Evolutionary conservation across 1,284 basidiomycete species (phyloP).

Genomic region (Boletellus deceptivus): DNA sequence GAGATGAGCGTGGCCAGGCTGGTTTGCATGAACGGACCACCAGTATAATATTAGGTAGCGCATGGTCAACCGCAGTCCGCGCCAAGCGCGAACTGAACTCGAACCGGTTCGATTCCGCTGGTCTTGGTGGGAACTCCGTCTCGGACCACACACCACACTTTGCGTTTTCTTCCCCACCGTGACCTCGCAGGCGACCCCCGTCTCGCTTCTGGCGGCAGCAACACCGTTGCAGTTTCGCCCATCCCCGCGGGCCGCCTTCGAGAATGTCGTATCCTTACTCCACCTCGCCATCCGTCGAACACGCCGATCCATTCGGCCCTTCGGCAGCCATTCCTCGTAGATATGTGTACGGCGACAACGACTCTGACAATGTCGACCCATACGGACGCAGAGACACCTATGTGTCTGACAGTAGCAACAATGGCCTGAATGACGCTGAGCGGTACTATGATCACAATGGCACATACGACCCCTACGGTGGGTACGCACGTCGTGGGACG

Average conservation of each 20-base stretch:
- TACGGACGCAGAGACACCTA: conserved; percentile 63
- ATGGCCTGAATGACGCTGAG: conserved; percentile 48
- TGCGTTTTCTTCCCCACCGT: conserved; percentile 6
- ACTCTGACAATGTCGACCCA: conserved; percentile 66
- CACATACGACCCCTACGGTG: conserved; percentile 63
- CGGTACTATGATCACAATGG: conserved; percentile 63
- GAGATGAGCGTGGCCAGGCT: conserved; percentile 7
- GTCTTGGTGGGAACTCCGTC: conserved; percentile 25
- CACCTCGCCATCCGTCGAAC: conserved; percentile 32
- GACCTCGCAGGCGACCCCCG: conserved; percentile 5
- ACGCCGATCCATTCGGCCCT: conserved; percentile 55
- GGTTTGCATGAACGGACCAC: too few relatives aligned
- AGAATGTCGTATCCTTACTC: conserved; percentile 34
- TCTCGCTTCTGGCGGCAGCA: conserved; percentile 6
- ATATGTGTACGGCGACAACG: conserved; percentile 78
- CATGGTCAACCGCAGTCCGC: too few relatives aligned
- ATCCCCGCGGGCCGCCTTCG: conserved; percentile 11
- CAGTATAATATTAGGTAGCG: too few relatives aligned
- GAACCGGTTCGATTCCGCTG: conserved; percentile 25
- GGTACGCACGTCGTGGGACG: conserved; percentile 21
- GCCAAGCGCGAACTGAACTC: not conserved
- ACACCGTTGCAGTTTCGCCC: conserved; percentile 14
- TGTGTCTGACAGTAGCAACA: conserved; percentile 67
- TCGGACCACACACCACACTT: conserved; percentile 2
- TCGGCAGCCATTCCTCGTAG: conserved; percentile 42